Evolutionary conservation across 2,329 filamentous ascomycete species (phyloP).

Genomic region (Cercospora nicotianae): DNA sequence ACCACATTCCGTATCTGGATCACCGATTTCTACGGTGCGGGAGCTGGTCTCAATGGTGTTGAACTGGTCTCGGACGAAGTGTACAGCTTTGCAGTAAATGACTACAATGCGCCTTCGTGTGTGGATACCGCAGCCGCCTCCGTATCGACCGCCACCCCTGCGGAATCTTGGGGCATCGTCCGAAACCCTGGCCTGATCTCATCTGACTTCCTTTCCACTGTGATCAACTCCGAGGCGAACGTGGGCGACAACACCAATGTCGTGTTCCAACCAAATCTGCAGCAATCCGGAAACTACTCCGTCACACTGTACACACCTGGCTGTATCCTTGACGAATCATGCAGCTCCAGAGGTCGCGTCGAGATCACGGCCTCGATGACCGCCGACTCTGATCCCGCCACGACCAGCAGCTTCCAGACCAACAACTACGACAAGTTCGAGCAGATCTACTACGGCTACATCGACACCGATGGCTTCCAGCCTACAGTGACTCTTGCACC

Average conservation of each 20-base stretch:
- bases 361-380: conserved; percentile 73
- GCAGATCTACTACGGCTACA: conserved; percentile 79
- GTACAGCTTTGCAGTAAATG: conserved; percentile 73
- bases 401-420: conserved; percentile 75
- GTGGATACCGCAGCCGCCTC: conserved; percentile 63
- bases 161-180: conserved; percentile 65
- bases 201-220: conserved; percentile 74
- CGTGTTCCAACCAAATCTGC: conserved; percentile 79
- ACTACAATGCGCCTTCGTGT: conserved; percentile 87
- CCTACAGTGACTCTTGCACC: conserved; percentile 77
- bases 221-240: conserved; percentile 51
- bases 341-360: conserved; percentile 72
- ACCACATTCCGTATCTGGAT: conserved; percentile 81
- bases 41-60: conserved; percentile 81
- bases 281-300: conserved; percentile 86
- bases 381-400: conserved; percentile 52
- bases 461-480: conserved; percentile 80
- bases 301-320: conserved; percentile 92
- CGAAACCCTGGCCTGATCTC: conserved; percentile 65
- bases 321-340: conserved; percentile 77
- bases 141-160: conserved; percentile 59
- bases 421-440: conserved; percentile 98
- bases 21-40: conserved; percentile 79
- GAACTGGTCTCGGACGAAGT: conserved; percentile 76
- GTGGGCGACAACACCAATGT: conserved; percentile 63